phyloP scores from a whole-genome alignment of 2,329 filamentous ascomycete genomes.

The Aschersonia sp. region DNA sequence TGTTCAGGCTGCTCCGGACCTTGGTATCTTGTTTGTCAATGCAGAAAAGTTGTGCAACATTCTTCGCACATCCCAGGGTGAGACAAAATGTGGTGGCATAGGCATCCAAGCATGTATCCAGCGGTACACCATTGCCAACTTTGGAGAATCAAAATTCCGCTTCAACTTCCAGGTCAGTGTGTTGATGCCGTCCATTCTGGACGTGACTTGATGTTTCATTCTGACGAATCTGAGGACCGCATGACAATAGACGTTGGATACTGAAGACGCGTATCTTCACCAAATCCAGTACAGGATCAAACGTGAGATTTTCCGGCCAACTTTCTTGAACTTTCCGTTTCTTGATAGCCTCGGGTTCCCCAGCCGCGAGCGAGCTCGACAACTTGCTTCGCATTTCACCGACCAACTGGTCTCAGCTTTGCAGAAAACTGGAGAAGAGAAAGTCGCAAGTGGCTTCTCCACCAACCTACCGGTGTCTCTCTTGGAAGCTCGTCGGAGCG shows the following conservation, averaged over 20 bases:
- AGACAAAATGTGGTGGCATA: conserved; percentile 8
- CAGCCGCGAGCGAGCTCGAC: conserved; percentile 11
- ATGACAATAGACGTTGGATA: conserved; percentile 9
- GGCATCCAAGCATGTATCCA: conserved; percentile 18
- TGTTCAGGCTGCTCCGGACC: conserved; percentile 14
- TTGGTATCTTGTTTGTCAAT: conserved; percentile 10
- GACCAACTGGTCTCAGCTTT: conserved; percentile 8
- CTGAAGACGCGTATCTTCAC: conserved; percentile 8
- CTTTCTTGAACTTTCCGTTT: conserved; percentile 19
- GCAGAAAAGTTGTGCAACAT: conserved; percentile 11
- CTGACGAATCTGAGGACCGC: no score
- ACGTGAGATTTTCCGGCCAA: conserved; percentile 17
- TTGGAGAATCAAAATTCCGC: conserved; percentile 15
- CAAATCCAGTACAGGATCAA: conserved; percentile 13
- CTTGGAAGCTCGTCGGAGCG: conserved; percentile 9
- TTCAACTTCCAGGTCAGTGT: conserved; percentile 9
- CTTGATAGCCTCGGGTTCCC: conserved; percentile 14
- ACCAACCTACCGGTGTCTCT: conserved; percentile 8
- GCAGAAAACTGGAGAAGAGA: conserved; percentile 2
- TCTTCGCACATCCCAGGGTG: conserved; percentile 14
- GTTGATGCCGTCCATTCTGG: neutral
- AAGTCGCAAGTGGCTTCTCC: neutral
- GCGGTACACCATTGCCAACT: conserved; percentile 20
- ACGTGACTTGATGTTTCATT: no score
- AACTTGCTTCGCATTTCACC: conserved; percentile 12